Evolutionary conservation across 768 basidiomycete genomes (phyloP).

Genomic region (Serendipita sp.): DNA sequence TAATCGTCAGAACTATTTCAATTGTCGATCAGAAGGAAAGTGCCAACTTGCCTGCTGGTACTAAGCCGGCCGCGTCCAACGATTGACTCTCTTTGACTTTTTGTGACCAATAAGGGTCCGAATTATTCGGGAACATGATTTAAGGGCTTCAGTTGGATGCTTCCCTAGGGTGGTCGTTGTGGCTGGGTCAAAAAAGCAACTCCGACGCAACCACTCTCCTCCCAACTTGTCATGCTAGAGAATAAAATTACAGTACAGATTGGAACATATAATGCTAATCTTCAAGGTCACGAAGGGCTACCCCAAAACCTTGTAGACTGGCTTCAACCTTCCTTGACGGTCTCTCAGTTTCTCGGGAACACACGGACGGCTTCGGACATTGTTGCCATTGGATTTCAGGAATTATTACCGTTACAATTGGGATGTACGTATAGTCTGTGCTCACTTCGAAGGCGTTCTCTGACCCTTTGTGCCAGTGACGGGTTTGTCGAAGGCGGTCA

Average conservation of each 20-base stretch:
- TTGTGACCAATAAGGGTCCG: no score
- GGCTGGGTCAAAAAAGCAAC: no score
- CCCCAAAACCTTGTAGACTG: conserved; percentile 85
- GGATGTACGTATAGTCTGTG: conserved; percentile 40
- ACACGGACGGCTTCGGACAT: conserved; percentile 61
- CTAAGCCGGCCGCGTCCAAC: no score
- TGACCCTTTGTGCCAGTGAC: conserved; percentile 35
- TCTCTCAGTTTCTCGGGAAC: conserved; percentile 53
- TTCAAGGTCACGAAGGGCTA: conserved; percentile 56
- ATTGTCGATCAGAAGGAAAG: no score
- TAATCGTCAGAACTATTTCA: no score
- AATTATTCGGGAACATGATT: no score
- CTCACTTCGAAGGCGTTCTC: conserved; percentile 1
- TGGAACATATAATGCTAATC: conserved; percentile 81
- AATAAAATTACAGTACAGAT: conserved; percentile 38
- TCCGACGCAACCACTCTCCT: not conserved
- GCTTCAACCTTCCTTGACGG: conserved; percentile 69
- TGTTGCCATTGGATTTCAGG: conserved; percentile 85
- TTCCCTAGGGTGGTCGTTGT: no score
- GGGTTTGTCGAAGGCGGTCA: conserved; percentile 54
- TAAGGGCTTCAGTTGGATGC: no score
- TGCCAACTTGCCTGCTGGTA: no score
- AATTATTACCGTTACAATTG: conserved; percentile 77
- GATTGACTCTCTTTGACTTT: no score
- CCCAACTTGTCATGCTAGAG: not conserved